Evolutionary conservation across 148 eudicot genomes (phyloP), one percentile per base, ranked within the genome.

Genomic region (Diospyros kaki): DNA sequence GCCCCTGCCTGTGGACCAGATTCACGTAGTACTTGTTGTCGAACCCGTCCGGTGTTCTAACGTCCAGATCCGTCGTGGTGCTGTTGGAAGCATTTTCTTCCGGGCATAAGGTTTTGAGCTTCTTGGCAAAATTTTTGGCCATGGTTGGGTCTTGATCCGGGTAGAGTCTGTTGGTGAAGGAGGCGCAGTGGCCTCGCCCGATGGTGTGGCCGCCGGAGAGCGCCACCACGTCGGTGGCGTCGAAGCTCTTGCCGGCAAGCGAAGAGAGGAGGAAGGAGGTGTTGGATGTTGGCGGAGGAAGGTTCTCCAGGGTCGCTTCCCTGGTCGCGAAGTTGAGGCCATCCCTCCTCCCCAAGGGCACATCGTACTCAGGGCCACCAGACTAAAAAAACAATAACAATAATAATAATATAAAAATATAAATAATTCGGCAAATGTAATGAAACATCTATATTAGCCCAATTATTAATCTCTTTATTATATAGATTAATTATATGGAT

Each of bases 161-260:
- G 71, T 74, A 79, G 39, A 79, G 77, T 1, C 82, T 56, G 4
- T 1, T 1, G 1, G 82, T 74, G 71, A 79, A 79, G 38, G 77
- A 69, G 6, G 28, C 7, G 78, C 82, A 79, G 50, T 79, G 82
- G 43, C 64, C 17, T 50, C 17, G 54, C 1, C 82, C 82, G 41
- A 79, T 74, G 17, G 82, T 79, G 82, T 79, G 82, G 50, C 51
- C 80, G 12, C 75, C 80, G 6, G 80, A 77, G 74, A 77, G 70
- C 6, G 80, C 80, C 13, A 77, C 80, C 0, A 66, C 69, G 43
- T 77, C 70, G 1, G 75, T 77, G 45, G 80, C 75, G 10, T 70
- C 75, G 13, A 77, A 45, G 3, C 62, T 62, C 39, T 77, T 77
- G 11, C 1, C 18, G 4, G 69, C 70, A 2, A 77, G 70, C 13